Evolutionary conservation across 768 basidiomycete species (phyloP).

Genomic region (Rhodotorula graminis): DNA sequence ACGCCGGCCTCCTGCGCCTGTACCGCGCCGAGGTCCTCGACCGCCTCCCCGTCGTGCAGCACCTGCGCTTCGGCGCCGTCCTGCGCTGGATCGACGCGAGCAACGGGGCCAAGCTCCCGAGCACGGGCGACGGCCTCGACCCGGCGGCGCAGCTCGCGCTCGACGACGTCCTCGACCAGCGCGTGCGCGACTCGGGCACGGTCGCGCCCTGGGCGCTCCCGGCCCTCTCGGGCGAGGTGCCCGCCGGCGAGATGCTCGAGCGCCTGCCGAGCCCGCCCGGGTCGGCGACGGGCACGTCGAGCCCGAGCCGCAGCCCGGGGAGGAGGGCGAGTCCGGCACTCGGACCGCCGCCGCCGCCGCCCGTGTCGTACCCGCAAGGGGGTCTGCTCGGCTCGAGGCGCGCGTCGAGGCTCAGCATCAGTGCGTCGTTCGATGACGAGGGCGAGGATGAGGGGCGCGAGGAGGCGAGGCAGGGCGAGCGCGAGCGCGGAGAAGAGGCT

Average conservation of each 20-base stretch:
- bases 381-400: conserved; percentile 4
- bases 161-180: background rate
- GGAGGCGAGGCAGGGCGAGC: background rate
- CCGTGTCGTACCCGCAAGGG: background rate
- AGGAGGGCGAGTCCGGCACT: background rate
- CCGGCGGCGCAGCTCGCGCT: background rate
- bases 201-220: conserved; percentile 33
- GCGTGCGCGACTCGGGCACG: conserved; percentile 18
- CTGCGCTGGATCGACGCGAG: conserved; percentile 46
- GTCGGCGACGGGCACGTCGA: too few relatives aligned
- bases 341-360: background rate
- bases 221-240: background rate
- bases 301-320: background rate
- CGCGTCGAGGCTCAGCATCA: conserved; percentile 5
- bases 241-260: conserved; percentile 1
- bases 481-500: too few relatives aligned
- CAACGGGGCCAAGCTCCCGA: background rate
- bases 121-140: conserved; percentile 3
- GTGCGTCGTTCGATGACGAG: background rate
- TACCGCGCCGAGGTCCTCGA: conserved; percentile 89
- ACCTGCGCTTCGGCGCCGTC: conserved; percentile 77
- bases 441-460: background rate
- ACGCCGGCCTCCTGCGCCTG: conserved; percentile 87
- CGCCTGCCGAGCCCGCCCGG: background rate
- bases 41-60: conserved; percentile 97